phyloP scores from a whole-genome alignment of 257 asterid genomes.

The Leptodermis oblonga region DNA sequence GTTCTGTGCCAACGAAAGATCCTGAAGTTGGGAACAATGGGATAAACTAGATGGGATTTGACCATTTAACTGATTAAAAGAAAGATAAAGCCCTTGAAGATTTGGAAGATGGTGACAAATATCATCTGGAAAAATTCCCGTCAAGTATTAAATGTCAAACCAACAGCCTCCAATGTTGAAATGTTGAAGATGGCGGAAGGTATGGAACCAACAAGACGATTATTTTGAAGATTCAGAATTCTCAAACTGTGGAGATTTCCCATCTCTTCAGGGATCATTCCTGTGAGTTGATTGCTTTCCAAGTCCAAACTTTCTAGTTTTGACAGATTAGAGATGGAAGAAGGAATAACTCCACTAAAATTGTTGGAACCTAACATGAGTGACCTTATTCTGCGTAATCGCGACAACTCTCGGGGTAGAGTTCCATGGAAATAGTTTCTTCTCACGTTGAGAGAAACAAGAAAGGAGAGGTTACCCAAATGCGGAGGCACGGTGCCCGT shows the following conservation, averaged over 20 bases:
- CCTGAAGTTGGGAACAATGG: conserved; percentile 1
- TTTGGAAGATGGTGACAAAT: conserved; percentile 4
- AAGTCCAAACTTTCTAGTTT: not conserved
- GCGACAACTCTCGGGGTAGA: no score
- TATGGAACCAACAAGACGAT: conserved; percentile 8
- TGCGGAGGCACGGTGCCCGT: no score
- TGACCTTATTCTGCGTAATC: no score
- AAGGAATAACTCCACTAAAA: conserved; percentile 10
- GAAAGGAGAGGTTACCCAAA: no score
- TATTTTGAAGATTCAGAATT: no score
- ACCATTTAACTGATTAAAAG: not conserved
- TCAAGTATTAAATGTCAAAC: not conserved
- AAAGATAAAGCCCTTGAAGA: not conserved
- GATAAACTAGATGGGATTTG: conserved; percentile 10
- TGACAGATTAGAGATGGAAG: conserved; percentile 20
- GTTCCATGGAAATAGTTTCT: no score
- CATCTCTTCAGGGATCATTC: no score
- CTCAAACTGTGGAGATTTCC: no score
- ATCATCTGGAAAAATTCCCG: conserved; percentile 5
- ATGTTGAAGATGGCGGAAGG: conserved; percentile 13
- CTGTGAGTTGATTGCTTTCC: conserved; percentile 14
- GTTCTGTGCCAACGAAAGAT: not conserved
- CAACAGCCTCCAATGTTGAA: not conserved
- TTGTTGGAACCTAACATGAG: conserved; percentile 1
- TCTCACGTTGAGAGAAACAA: no score